Conservation (phyloP, 768 basidiomycete genomes). For the Artomyces pyxidatus region DNA sequence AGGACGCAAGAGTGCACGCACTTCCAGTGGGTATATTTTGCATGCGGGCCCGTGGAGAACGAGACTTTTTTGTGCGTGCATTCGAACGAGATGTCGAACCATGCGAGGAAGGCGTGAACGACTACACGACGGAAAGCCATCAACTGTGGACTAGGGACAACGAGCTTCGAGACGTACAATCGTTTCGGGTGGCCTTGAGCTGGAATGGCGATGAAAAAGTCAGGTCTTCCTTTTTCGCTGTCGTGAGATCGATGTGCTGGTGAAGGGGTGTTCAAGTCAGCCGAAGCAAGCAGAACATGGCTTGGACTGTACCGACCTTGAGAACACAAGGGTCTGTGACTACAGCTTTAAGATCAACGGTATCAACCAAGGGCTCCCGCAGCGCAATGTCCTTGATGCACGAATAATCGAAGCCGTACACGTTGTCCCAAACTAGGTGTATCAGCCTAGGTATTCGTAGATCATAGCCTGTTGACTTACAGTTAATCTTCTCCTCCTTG, state of each 20-base stretch:
- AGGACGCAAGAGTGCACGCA: constrained; percentile 32
- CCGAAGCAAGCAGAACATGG: background rate
- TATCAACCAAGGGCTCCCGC: constrained; percentile 94
- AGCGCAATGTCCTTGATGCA: constrained; percentile 99
- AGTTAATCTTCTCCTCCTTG: constrained; percentile 99
- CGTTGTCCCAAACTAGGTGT: constrained; percentile 93
- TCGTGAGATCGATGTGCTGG: constrained; percentile 83
- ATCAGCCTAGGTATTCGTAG: constrained; percentile 3
- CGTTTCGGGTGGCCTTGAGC: constrained; percentile 77
- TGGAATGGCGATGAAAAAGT: constrained; percentile 76
- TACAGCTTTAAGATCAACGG: constrained; percentile 94
- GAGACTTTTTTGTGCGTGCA: constrained; percentile 93
- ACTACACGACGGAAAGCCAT: constrained; percentile 38
- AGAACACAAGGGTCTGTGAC: constrained; percentile 88
- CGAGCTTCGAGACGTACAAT: constrained; percentile 52
- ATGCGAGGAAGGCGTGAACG: constrained; percentile 95
- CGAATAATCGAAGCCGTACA: constrained; percentile 98
- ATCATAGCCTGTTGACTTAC: constrained; percentile 49
- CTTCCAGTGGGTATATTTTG: constrained; percentile 97
- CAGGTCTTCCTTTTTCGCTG: constrained; percentile 92
- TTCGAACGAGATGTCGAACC: constrained; percentile 97
- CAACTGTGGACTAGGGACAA: background rate
- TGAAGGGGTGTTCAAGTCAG: constrained; percentile 3
- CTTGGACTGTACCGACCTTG: constrained; percentile 45
- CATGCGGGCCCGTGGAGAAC: constrained; percentile 97